A percentile compares a stretch with the other conserved stretches of the same genome.
Conservation (phyloP, 441 rosid genomes). For the Arabidopsis hybrid region DNA sequence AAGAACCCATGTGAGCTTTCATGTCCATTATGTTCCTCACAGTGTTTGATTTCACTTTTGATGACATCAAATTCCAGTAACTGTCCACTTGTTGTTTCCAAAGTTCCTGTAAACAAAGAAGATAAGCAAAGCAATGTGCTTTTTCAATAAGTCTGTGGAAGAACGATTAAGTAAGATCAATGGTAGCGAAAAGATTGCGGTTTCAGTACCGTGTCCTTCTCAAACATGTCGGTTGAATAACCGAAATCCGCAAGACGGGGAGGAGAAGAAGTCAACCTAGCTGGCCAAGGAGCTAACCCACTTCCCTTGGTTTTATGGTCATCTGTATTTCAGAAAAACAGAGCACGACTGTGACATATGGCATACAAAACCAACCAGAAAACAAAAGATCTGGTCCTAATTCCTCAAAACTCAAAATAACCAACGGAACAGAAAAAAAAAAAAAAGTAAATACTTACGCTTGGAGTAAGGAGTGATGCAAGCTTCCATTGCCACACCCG, state of each 20-base stretch:
- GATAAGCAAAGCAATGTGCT: neutral
- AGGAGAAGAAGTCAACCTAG: constrained; percentile 82
- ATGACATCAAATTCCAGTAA: constrained; percentile 83
- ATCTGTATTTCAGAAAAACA: constrained; percentile 53
- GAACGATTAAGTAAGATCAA: neutral
- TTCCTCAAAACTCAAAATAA: neutral
- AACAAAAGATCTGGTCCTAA: neutral
- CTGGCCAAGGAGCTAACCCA: constrained; percentile 98
- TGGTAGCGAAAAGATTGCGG: neutral
- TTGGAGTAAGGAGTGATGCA: constrained; percentile 93
- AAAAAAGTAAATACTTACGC: constrained; percentile 58
- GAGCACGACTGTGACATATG: constrained; percentile 27
- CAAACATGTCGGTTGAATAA: constrained; percentile 74
- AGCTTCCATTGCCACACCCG: constrained; percentile 89
- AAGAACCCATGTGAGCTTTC: constrained; percentile 94
- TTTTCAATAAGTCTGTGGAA: neutral
- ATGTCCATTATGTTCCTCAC: constrained; percentile 96
- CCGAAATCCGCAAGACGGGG: constrained; percentile 95
- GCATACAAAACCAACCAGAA: neutral
- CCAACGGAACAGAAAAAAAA: neutral
- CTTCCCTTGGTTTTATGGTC: constrained; percentile 82
- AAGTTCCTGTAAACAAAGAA: constrained; percentile 57
- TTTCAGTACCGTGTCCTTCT: constrained; percentile 76
- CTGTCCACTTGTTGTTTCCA: constrained; percentile 83
- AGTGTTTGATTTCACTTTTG: constrained; percentile 71